A percentile compares a stretch with the other conserved stretches of the same genome.
Evolutionary conservation across 768 basidiomycete species (phyloP).

Genomic region (Rickenella mellea): DNA sequence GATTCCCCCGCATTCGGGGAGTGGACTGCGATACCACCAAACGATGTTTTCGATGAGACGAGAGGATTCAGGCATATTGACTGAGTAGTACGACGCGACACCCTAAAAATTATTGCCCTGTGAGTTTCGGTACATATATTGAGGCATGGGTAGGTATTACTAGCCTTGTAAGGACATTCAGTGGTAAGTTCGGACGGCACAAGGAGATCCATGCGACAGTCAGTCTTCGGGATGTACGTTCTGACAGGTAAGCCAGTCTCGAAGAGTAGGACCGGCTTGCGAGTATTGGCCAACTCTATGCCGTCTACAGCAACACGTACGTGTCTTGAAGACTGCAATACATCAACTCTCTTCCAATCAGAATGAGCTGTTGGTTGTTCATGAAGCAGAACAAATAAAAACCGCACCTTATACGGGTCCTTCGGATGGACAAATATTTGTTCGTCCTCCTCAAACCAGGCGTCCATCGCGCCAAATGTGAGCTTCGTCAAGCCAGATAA

Average conservation of each 20-base stretch:
- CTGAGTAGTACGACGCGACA: constrained; percentile 46
- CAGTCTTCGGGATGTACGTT: constrained; percentile 52
- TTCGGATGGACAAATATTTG: constrained; percentile 51
- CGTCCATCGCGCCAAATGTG: constrained; percentile 39
- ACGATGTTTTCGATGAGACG: constrained; percentile 38
- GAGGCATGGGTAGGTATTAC: constrained; percentile 4
- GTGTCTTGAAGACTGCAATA: constrained; percentile 50
- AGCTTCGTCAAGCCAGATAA: constrained; percentile 41
- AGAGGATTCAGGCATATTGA: constrained; percentile 32
- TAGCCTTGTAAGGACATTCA: constrained; percentile 58
- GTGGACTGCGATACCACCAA: constrained; percentile 56
- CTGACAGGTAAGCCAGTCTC: constrained; percentile 50
- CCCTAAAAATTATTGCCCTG: constrained; percentile 29
- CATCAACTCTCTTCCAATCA: constrained; percentile 44
- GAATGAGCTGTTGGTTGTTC: background rate
- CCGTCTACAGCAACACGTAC: constrained; percentile 52
- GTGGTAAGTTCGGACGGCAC: constrained; percentile 35
- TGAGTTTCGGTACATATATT: background rate
- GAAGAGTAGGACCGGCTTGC: constrained; percentile 41
- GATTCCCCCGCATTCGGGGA: constrained; percentile 39
- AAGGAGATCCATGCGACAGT: constrained; percentile 43
- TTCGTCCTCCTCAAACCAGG: constrained; percentile 67
- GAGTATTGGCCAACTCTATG: constrained; percentile 53
- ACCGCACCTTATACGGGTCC: constrained; percentile 57
- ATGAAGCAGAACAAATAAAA: background rate